Evolutionary conservation across 2,329 filamentous ascomycete genomes (phyloP), one percentile per base, ranked within the genome.

Genomic region (Aspergillus terreus): DNA sequence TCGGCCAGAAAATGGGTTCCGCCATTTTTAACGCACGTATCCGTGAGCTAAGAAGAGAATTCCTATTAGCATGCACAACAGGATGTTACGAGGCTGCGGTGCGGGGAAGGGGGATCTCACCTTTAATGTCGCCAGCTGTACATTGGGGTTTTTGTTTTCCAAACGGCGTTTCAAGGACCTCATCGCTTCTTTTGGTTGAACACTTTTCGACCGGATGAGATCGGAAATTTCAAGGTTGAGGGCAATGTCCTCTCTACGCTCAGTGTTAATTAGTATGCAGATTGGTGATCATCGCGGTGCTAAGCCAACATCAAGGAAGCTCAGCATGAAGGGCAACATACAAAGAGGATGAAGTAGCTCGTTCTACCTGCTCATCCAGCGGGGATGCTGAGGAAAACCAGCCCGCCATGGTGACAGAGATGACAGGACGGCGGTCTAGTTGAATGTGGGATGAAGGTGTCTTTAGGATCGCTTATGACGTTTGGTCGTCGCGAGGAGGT

Each of bases 21-120:
- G 53, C 94, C 94, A 78, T 99, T 99, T 77, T 99, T 99, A 55
- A 97, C 91, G 69, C 94, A 99, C 1, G 94, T 97, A 76, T 99
- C 94, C 59, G 92, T 96, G 64, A 99, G 86, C 90, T 86, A 61
- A 17, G 32, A 21, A 10, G 21, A 7, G n/a, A 32, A 32, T 33
- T 6, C 25, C 44, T 35, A 46, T 65, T 42, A 64, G 58, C 44
- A 51, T 49, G 62, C 30, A 41, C 27, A n/a, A 6, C 45, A 36
- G 62, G 47, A 15, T 35, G 41, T 19, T 19, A 12, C 12, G 27
- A 19, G 40, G n/a, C 7, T 25, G 15, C 10, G n/a, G 27, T n/a
- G n/a, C 10, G 19, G 14, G 12, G 30, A 27, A 15, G 41, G 45
- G n/a, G 30, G 42, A 33, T 56, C 76, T 53, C 79, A 94, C 90